Base-by-base conservation (phyloP, 1,284 basidiomycete genomes). In the Cerrena zonata region DNA sequence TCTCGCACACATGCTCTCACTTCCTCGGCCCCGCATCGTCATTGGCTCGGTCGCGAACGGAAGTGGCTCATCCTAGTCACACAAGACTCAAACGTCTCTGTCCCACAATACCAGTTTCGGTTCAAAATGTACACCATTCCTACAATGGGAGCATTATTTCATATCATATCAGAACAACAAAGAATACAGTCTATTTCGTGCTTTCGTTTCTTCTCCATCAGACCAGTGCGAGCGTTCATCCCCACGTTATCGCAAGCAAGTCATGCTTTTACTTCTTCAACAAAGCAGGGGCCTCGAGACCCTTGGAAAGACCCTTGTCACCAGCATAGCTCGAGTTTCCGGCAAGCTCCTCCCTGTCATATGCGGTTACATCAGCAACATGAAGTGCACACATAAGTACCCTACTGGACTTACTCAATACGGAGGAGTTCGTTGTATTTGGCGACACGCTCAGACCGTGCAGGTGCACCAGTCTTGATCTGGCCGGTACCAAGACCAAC, bases 391-490 rank as follows among this genome's bases (percentile, higher is more conserved):
- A 18, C 4, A 39, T 64, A 15, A 68, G 2, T 3, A 2, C 38
- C 13, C 19, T 53, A 57, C 3, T 15, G 30, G 25, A 78, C 86
- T 63, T 64, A 91, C 89, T 94, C 91, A 55, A 94, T 94, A 62
- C 91, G 88, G 68, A 94, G 80, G 47, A 94, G 77, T 55, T 84
- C 78, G 69, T 94, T 94, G 81, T 94, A 89, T 75, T 95, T 96
- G 69, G 92, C 91, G 47, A 94, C 85, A 76, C 93, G 92, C 76
- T 95, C 94, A 61, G 85, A 88, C 60, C 94, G 82, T 58, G 91
- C 92, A 26, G 94, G 93, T 43, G 93, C 94, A 77, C 95, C 95
- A 51, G 95, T 95, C 87, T 99, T 98, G 83, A 97, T 97, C 75
- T 96, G 90, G 61, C 94, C 94, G 52, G 80, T 80, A 59, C 91